These are phyloP conservation scores for Limonium bicolor DNA, from an alignment of 148 eudicot genomes.

Conservation along the genomic window DNA sequence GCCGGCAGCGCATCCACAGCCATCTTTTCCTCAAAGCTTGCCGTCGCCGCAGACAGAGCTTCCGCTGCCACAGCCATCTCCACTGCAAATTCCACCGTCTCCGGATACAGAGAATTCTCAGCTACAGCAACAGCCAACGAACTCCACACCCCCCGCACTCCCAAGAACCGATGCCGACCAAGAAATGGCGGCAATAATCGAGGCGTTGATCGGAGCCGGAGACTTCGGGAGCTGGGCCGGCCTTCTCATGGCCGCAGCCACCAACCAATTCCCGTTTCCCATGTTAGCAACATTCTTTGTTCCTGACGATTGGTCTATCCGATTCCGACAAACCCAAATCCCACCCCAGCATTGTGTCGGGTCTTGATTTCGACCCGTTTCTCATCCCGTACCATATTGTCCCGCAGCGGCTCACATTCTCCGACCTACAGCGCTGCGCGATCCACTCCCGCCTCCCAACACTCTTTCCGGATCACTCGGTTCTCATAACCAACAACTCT, in stretches of 20 bases:
- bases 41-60: neutral
- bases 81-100: neutral
- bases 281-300: conserved; percentile 37
- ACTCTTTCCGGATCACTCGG: conserved; percentile 26
- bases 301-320: conserved; percentile 24
- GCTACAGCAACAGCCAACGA: neutral
- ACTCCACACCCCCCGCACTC: neutral
- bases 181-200: conserved; percentile 17
- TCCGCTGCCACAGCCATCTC: neutral
- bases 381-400: conserved; percentile 28
- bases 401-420: conserved; percentile 26
- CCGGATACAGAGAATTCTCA: neutral
- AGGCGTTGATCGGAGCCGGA: conserved; percentile 27
- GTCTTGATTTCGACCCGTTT: conserved; percentile 18
- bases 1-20: neutral
- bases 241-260: conserved; percentile 17
- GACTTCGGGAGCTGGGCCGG: conserved; percentile 35
- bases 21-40: too few relatives aligned
- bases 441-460: conserved; percentile 21
- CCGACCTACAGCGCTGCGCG: conserved; percentile 19
- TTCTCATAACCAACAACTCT: conserved; percentile 22
- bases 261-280: conserved; percentile 14
- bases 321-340: conserved; percentile 9
- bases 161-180: neutral
- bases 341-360: conserved; percentile 3